These are phyloP conservation scores for Colletotrichum falcatum DNA, from an alignment of 2,329 filamentous ascomycete species.

Conservation along the genomic window DNA sequence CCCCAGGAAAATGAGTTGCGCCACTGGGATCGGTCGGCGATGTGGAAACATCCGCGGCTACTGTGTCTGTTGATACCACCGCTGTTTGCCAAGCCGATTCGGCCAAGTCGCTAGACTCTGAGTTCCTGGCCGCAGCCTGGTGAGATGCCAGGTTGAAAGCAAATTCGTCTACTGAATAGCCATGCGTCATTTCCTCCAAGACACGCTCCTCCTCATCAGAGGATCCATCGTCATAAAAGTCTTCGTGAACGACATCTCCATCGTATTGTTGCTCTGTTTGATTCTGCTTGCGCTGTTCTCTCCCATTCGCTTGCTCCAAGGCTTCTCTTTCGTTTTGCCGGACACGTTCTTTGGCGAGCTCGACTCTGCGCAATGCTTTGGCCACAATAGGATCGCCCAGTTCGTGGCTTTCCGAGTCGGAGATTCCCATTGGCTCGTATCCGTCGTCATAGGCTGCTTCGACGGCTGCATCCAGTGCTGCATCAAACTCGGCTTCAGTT, in stretches of 20 bases:
- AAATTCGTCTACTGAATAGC: conserved; percentile 86
- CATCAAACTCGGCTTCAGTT: conserved; percentile 92
- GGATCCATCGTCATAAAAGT: conserved; percentile 73
- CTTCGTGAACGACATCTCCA: conserved; percentile 59
- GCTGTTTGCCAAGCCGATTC: conserved; percentile 85
- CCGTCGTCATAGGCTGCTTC: conserved; percentile 96
- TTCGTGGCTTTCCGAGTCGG: conserved; percentile 44
- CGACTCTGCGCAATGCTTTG: conserved; percentile 74
- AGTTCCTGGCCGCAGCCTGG: conserved; percentile 75
- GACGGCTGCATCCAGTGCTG: conserved; percentile 92
- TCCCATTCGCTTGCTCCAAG: conserved; percentile 55
- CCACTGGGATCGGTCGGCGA: conserved; percentile 28
- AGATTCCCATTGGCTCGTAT: conserved; percentile 75
- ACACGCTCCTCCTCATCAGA: conserved; percentile 81
- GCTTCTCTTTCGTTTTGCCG: conserved; percentile 80
- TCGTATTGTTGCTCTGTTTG: conserved; percentile 53
- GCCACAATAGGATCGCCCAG: conserved; percentile 53
- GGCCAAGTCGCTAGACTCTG: conserved; percentile 84
- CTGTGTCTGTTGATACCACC: conserved; percentile 43
- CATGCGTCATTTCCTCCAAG: conserved; percentile 88
- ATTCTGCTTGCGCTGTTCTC: conserved; percentile 37
- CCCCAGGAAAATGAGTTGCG: conserved; percentile 44
- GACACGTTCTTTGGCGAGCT: conserved; percentile 81
- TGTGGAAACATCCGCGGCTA: background rate
- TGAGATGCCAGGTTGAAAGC: conserved; percentile 20